These are phyloP conservation scores for Tetrahymena borealis DNA, from an alignment of 73 alveolate species.

Conservation along the genomic window DNA sequence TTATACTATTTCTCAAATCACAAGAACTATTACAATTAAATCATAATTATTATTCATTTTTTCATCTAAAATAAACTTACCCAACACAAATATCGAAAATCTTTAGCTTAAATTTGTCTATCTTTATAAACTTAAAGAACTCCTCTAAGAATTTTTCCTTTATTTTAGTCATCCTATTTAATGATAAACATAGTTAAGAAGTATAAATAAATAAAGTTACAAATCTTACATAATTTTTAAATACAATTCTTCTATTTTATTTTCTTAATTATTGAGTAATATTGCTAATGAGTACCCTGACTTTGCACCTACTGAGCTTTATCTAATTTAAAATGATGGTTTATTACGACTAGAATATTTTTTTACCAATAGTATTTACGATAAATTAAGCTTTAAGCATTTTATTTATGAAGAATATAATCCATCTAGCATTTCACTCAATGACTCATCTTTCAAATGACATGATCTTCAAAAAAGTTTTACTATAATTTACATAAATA, in stretches of 20 bases:
- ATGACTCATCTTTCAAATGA: not conserved
- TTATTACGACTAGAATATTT: not conserved
- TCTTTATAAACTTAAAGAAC: not conserved
- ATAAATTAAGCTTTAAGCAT: not conserved
- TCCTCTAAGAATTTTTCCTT: not conserved
- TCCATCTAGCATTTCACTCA: not conserved
- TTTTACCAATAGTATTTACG: not conserved
- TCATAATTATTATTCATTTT: not conserved
- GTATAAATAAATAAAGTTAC: not conserved
- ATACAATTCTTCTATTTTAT: not conserved
- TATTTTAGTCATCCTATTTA: not conserved
- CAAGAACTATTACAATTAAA: not conserved
- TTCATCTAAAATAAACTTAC: not conserved
- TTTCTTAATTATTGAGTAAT: not conserved
- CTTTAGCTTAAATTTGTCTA: not conserved
- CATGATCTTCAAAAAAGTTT: not conserved
- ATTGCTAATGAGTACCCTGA: not conserved
- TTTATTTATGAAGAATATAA: not conserved
- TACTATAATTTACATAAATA: not conserved
- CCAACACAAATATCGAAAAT: not conserved
- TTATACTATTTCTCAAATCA: not conserved
- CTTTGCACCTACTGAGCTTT: not conserved
- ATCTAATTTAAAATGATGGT: not conserved
- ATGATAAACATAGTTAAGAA: not conserved
- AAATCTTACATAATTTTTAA: not conserved